Evolutionary conservation across 169 alveolate genomes (phyloP), one percentile per base, ranked within the genome.

Genomic region (Amoebophrya sp.): DNA sequence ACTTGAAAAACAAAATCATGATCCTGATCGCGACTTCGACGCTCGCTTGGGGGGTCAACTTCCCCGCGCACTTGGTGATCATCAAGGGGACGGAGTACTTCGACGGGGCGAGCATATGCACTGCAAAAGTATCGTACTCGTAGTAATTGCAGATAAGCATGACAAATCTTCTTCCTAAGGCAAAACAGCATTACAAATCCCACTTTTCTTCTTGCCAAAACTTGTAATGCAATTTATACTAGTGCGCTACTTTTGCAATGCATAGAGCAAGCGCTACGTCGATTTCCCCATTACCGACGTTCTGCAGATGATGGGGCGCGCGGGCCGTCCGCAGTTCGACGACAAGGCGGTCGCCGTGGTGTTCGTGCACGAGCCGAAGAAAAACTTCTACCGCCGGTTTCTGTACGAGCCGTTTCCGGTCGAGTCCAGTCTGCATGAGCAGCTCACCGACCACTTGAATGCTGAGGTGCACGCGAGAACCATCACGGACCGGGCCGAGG

Each of bases 11-110:
- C 66, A 96, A 96, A 90, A 98, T 98, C 77, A 95, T 97, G 94
- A 97, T 99, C 39, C 94, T 99, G 90, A 98, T 98, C 39, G 98
- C 99, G 40, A 99, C 99, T 0, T 96, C 99, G 39, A 99, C 99
- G 38, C 97, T 99, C 55, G 99, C 99, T 32, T 98, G 99, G 99
- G 99, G 99, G 40, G 99, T 99, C 53, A 99, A 99, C 94, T 97
- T 99, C 93, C 99, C 99, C 0, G 99, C 99, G 0, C 98, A 98
- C 94, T 95, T 98, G 53, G 99, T 98, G 38, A 98, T 99, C 54
- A 97, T 99, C 91, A 99, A 99, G 94, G 99, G 99, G 25, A 97
- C 99, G 1, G 99, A 98, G 93, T 97, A 93, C 94, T 97, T 94
- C 92, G 99, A 97, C 91, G 98, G 98, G 1, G 96, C 95, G 93